Base-by-base conservation (phyloP, 2,329 filamentous ascomycete genomes). In the Hypoxylon sp. region DNA sequence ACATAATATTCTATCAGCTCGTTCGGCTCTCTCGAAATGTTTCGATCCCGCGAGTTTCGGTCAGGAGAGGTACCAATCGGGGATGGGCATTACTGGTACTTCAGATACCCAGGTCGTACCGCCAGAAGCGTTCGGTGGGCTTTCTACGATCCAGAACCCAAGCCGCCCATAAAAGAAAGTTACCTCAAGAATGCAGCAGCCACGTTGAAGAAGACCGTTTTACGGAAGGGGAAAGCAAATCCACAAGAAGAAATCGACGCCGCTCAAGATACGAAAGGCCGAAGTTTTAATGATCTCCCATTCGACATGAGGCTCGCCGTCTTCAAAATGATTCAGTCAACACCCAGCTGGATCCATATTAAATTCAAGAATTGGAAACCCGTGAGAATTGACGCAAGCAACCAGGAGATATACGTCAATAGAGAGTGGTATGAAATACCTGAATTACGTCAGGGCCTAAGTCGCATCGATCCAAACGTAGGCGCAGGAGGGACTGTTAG, bases 261-360 rank as follows among this genome's bases (percentile, higher is more conserved):
- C 7, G 10, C 14, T 0, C 30, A 23, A 32, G n/a, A 32, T 28
- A 11, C n/a, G 5, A 17, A 50, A 19, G 6, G 50, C 3, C 13
- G 25, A 17, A 41, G n/a, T 7, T 64, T 69, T 32, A 45, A 64
- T 11, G 23, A 41, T 2, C 23, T 69, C 9, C 67, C 67, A 10
- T 30, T 43, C 34, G 57, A 67, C 11, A 4, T 67, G 2, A 60
- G 61, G 11, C 3, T n/a, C 4, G 28, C n/a, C 10, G 50, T 67
- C 38, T 67, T 69, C 23, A 38, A 62, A 2, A 56, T 64, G 43
- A 43, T 61, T 1, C n/a, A 58, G 10, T 49, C 38, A 6, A 30
- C 21, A 10, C 67, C 67, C 11, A 48, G 43, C 23, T 69, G 67
- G 67, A 45, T 56, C 19, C 58, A 52, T 51, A 41, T 69, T 5